Base-by-base conservation (phyloP, 2,329 filamentous ascomycete genomes). In the Fusarium nanum region DNA sequence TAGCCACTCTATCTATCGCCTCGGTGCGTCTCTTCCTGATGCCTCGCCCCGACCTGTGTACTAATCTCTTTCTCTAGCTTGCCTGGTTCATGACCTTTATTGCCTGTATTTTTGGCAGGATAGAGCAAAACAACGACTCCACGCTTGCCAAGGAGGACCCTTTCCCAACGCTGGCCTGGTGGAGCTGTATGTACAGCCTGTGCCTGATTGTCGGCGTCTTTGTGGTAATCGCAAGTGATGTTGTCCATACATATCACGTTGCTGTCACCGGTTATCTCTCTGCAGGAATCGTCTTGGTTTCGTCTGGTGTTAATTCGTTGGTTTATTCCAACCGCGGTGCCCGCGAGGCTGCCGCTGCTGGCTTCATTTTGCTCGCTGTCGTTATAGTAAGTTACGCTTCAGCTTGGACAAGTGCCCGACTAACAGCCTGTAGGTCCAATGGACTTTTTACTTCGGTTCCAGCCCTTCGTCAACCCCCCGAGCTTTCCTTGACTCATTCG, bases 401-500 rank as follows among this genome's bases (percentile, higher is more conserved):
- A 30, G 23, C 12, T 28, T 16, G 11, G 59, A 3, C 7, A 22
- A 23, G 23, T 50, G 18, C 45, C 27, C 32, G 25, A 47, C 66
- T 76, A 50, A 77, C 47, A 28, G 10, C 14, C 16, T 30, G 60
- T 28, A 98, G 94, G 93, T 97, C 75, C 89, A 98, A 64, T 99
- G 96, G 96, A 97, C 98, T 74, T 97, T 98, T 82, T 98, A 98
- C 85, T 99, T 98, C 77, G 96, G 96, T 76, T 97, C 95, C 4
- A 92, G 94, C 20, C 94, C 95, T 2, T 92, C 93, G 44, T 93
- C 94, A 18, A 88, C 91, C 57, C 93, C 94, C 69, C 92, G 95
- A 75, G 91, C 93, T 60, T 97, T 97, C 79, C 92, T 98, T 74
- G 96, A 99, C 82, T 97, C 95, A 1, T 98, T 98, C 77, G 94